phyloP scores from a whole-genome alignment of 129 eudicot species.

The Saposhnikovia divaricata region DNA sequence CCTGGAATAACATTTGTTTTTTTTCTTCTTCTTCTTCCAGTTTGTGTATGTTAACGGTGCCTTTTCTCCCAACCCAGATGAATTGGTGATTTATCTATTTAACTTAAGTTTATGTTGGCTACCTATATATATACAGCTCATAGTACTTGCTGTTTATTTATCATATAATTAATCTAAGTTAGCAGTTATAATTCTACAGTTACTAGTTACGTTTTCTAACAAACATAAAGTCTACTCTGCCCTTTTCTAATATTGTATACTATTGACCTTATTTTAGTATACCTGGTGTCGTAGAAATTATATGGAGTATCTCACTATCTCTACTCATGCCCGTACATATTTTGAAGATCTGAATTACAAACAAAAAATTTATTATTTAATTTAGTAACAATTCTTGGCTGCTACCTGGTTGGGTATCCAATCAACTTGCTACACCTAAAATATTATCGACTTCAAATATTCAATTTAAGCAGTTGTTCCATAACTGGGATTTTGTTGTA shows the following conservation, averaged over 20 bases:
- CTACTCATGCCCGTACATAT: neutral
- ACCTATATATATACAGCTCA: neutral
- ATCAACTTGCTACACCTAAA: neutral
- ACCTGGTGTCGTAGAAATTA: neutral
- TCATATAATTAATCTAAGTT: neutral
- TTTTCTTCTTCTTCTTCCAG: conserved; percentile 24
- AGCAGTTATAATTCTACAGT: neutral
- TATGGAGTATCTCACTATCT: neutral
- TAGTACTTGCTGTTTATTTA: neutral
- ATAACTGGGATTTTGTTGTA: conserved; percentile 9
- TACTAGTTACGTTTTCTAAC: neutral
- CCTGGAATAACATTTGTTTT: neutral
- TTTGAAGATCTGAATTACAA: neutral
- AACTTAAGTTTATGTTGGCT: conserved; percentile 37
- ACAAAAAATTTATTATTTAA: too few relatives aligned
- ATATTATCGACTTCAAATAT: too few relatives aligned
- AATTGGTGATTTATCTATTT: conserved; percentile 70
- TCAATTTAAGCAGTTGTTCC: neutral
- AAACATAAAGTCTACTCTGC: neutral
- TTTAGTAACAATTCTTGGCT: neutral
- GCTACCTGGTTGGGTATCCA: neutral
- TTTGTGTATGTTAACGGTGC: conserved; percentile 95
- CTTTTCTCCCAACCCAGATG: conserved; percentile 92
- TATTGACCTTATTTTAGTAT: neutral
- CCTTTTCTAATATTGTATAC: neutral